phyloP scores from a whole-genome alignment of 208 protist genomes.

The Leishmania tropica region DNA sequence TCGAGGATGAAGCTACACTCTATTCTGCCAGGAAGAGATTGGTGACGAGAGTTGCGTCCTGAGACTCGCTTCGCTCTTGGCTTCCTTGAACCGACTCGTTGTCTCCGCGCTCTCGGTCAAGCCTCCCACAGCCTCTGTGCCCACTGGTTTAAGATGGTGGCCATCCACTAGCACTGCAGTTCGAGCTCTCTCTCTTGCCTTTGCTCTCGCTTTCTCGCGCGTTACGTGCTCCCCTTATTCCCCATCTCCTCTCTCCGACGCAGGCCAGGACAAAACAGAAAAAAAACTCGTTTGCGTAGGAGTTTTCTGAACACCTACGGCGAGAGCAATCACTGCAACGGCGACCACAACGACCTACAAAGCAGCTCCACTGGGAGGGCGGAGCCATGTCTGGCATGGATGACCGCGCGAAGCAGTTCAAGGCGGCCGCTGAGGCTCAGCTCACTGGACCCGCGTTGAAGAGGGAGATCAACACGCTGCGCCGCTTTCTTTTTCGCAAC shows the following conservation, averaged over 20 bases:
- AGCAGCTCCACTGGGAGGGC: background rate
- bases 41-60: background rate
- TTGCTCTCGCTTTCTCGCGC: background rate
- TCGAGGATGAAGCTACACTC: background rate
- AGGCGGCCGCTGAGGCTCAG: constrained; percentile 38
- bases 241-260: background rate
- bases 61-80: background rate
- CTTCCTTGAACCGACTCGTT: background rate
- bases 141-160: no score
- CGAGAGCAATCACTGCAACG: background rate
- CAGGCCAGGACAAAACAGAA: background rate
- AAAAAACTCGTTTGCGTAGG: background rate
- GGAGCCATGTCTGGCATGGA: constrained; percentile 34
- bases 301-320: background rate
- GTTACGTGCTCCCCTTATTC: no score
- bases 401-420: constrained; percentile 50
- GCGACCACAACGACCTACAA: background rate
- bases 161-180: background rate
- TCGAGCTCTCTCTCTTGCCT: no score
- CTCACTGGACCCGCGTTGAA: constrained; percentile 33
- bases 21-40: background rate
- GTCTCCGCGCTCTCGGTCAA: background rate
- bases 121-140: background rate
- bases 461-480: constrained; percentile 49
- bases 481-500: constrained; percentile 56